Base-by-base conservation (phyloP, 1,284 basidiomycete genomes). In the Farysia itapuensis region DNA sequence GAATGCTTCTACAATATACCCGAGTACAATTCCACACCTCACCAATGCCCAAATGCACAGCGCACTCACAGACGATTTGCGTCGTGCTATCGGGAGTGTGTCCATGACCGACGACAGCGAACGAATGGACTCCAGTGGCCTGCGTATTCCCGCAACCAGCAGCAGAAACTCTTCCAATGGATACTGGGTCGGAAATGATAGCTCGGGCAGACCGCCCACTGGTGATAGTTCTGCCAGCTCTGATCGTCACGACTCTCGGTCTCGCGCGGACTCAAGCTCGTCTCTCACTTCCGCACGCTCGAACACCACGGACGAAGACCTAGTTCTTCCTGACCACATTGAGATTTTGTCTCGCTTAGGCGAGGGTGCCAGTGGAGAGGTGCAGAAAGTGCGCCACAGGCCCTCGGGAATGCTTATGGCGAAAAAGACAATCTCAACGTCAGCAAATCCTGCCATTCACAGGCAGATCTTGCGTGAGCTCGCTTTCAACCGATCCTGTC, bases 291-390 rank as follows among this genome's bases (percentile, higher is more conserved):
- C 7, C 20, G n/a, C 36, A 5, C 9, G 34, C 20, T 11, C 31
- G 13, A 13, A 18, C 18, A 33, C 11, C 18, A 16, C 8, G 8
- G 16, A 33, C 18, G 61, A 60, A 11, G 67, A 68, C 11, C 39
- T 67, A 12, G 45, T 52, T 1, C 26, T 72, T 14, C 53, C 63
- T 4, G 83, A 84, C 35, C 79, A 85, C 57, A 80, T 95, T 30
- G 86, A 89, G 54, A 84, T 87, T 50, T 59, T 93, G 19, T 78
- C 80, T 14, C 81, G 87, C 29, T 80, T 99, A 1, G 95, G 95
- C 12, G 95, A 98, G 75, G 95, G 95, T 28, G 90, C 93, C 16
- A 91, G 93, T 43, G 95, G 95, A 29, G 89, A 91, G 5, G 95
- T 99, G 16, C 86, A 90, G 77, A 89, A 91, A 77, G 94, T 96